Percentiles rank a stretch among this genome's conserved stretches.
Evolutionary conservation across 176 grass and related monocot genomes (phyloP).

Genomic region (Urochloa ruziziensis): DNA sequence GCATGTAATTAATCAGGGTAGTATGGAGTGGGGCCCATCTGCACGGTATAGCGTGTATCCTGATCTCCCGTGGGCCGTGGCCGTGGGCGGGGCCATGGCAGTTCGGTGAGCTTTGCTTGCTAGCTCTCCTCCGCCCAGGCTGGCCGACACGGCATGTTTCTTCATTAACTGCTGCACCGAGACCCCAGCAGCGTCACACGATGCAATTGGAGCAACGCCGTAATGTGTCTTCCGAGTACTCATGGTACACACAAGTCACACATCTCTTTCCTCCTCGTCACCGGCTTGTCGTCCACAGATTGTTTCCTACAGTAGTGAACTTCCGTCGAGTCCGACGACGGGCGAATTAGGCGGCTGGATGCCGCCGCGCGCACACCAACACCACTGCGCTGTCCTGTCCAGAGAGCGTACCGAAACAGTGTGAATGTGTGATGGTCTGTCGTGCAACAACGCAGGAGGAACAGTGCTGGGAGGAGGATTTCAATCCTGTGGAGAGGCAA

Average conservation of each 20-base stretch:
- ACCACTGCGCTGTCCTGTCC: not conserved
- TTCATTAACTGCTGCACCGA: constrained; percentile 7
- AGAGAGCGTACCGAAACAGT: not conserved
- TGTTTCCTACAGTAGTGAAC: not conserved
- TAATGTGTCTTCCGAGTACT: not conserved
- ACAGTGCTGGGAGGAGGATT: no score
- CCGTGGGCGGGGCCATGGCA: not conserved
- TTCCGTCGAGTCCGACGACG: not conserved
- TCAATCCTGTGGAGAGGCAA: not conserved
- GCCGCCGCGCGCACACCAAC: not conserved
- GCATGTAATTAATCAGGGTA: no score
- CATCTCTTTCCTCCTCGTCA: not conserved
- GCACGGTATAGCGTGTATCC: not conserved
- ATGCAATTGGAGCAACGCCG: not conserved
- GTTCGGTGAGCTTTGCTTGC: not conserved
- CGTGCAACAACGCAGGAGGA: not conserved
- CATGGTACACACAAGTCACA: not conserved
- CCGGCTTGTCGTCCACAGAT: not conserved
- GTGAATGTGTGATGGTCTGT: not conserved
- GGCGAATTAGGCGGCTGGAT: not conserved
- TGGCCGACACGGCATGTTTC: constrained; percentile 46
- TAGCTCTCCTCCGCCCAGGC: constrained; percentile 6
- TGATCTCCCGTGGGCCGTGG: not conserved
- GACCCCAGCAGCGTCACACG: not conserved
- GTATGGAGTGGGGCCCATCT: not conserved